Evolutionary conservation across 129 eudicot species (phyloP).

Genomic region (Saposhnikovia divaricata): DNA sequence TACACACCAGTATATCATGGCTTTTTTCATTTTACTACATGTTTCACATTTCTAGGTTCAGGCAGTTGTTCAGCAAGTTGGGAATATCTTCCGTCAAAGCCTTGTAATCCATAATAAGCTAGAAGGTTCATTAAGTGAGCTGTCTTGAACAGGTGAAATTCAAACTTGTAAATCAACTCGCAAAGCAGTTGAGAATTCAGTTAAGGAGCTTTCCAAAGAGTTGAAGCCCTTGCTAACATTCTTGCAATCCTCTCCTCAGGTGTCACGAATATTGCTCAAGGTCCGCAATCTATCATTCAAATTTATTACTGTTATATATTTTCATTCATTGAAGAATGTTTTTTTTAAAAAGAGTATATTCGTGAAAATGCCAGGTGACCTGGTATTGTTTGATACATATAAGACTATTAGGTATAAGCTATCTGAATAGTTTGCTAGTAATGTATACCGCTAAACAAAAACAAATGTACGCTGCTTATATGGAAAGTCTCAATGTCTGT

Average conservation of each 20-base stretch:
- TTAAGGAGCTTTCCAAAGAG: conserved; percentile 79
- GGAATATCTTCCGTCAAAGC: conserved; percentile 43
- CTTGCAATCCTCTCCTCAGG: conserved; percentile 78
- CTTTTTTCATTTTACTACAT: not conserved
- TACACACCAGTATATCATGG: not conserved
- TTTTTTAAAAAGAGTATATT: too few relatives aligned
- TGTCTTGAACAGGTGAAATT: conserved; percentile 83
- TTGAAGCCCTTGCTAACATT: conserved; percentile 59
- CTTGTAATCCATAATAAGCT: conserved; percentile 61
- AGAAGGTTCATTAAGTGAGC: conserved; percentile 77
- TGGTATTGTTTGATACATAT: too few relatives aligned
- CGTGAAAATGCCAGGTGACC: too few relatives aligned
- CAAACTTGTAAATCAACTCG: conserved; percentile 88
- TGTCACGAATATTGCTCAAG: conserved; percentile 59
- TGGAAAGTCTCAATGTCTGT: too few relatives aligned
- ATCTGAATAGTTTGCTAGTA: too few relatives aligned
- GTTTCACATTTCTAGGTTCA: conserved; percentile 41
- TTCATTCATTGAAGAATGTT: not conserved
- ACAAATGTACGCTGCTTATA: too few relatives aligned
- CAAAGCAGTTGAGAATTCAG: conserved; percentile 59
- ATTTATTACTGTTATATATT: not conserved
- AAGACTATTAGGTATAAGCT: too few relatives aligned
- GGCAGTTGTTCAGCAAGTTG: conserved; percentile 67
- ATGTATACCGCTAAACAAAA: too few relatives aligned
- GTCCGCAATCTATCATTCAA: conserved; percentile 23